A percentile compares a stretch with the other conserved stretches of the same genome.
Evolutionary conservation across 768 basidiomycete genomes (phyloP).

Genomic region (Psilocybe cubensis): DNA sequence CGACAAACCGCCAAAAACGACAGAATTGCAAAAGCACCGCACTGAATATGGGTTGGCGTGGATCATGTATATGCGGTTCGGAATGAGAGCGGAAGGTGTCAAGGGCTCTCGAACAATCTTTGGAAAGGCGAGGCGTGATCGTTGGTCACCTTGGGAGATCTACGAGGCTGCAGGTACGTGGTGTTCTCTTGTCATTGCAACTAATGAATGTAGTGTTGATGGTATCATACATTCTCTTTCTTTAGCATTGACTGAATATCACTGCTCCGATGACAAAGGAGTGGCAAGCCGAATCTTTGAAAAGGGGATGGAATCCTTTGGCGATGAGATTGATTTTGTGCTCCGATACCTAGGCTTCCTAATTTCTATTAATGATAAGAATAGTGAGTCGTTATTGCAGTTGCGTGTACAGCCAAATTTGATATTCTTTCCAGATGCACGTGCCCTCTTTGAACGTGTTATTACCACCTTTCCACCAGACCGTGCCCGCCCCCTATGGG

Average conservation of each 20-base stretch:
- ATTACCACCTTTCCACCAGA: slow-evolving; percentile 79
- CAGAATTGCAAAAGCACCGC: slow-evolving; percentile 59
- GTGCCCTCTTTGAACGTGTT: slow-evolving; percentile 92
- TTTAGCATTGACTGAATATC: slow-evolving; percentile 92
- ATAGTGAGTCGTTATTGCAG: slow-evolving; percentile 61
- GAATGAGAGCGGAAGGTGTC: slow-evolving; percentile 84
- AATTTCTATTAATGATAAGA: slow-evolving; percentile 93
- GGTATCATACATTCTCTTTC: background rate
- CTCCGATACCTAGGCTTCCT: slow-evolving; percentile 91
- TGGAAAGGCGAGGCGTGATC: slow-evolving; percentile 75
- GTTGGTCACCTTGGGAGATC: slow-evolving; percentile 87
- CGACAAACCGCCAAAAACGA: slow-evolving; percentile 53
- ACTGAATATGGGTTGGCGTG: slow-evolving; percentile 79
- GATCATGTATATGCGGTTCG: slow-evolving; percentile 95
- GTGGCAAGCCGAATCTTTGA: slow-evolving; percentile 94
- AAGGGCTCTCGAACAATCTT: slow-evolving; percentile 81
- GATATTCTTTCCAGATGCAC: slow-evolving; percentile 67
- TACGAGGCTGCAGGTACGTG: slow-evolving; percentile 85
- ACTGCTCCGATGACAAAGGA: slow-evolving; percentile 75
- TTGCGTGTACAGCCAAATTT: slow-evolving; percentile 11
- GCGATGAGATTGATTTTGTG: slow-evolving; percentile 84
- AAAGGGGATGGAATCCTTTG: slow-evolving; percentile 84
- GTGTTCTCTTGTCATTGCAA: background rate
- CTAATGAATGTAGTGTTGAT: background rate
- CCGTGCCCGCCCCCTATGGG: slow-evolving; percentile 87